These are phyloP conservation scores for Coffea humblotiana DNA, from an alignment of 305 asterid species.

Conservation along the genomic window DNA sequence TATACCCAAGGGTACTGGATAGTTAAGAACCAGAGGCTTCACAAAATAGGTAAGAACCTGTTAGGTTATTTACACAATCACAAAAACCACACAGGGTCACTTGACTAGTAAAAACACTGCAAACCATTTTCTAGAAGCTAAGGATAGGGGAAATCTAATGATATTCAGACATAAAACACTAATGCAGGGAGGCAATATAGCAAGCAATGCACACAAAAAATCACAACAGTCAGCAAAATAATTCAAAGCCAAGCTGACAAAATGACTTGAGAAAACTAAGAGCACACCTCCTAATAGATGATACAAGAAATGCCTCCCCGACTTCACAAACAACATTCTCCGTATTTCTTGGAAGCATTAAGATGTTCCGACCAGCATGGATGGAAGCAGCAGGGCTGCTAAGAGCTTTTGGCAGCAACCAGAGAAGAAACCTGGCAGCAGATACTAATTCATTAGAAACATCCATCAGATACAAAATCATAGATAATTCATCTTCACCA, in stretches of 20 bases:
- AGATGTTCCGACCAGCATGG: conserved; percentile 58
- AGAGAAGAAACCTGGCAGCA: conserved; percentile 77
- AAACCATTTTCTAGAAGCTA: neutral
- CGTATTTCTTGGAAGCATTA: conserved; percentile 59
- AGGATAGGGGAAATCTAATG: neutral
- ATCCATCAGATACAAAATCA: conserved; percentile 83
- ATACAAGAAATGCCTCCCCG: conserved; percentile 83
- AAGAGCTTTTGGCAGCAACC: conserved; percentile 86
- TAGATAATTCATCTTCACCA: conserved; percentile 82
- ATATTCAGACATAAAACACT: neutral
- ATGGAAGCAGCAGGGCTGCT: conserved; percentile 55
- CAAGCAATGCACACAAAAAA: neutral
- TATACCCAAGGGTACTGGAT: neutral
- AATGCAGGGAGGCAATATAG: neutral
- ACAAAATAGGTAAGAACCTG: neutral
- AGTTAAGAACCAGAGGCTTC: neutral
- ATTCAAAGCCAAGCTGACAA: conserved; percentile 12
- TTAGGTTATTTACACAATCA: neutral
- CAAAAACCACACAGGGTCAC: neutral
- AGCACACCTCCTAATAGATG: conserved; percentile 79
- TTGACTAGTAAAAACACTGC: too few relatives aligned
- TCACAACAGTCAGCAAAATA: neutral
- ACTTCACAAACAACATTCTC: conserved; percentile 71
- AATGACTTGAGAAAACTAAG: conserved; percentile 24
- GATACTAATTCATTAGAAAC: conserved; percentile 72